Evolutionary conservation across 805 yeast species (phyloP).

Genomic region (Clavispora phyllophila): DNA sequence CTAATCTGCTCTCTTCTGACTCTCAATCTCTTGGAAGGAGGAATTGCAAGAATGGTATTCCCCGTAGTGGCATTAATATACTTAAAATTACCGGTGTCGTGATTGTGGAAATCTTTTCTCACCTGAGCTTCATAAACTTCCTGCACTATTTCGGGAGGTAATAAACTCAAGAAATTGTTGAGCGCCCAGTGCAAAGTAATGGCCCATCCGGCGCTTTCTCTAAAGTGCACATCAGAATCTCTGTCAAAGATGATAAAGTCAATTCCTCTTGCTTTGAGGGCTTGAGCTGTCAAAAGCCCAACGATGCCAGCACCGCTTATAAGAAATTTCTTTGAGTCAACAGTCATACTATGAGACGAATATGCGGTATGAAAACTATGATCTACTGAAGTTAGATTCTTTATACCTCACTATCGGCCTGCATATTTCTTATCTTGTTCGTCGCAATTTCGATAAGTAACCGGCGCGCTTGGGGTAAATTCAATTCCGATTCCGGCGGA

Average conservation of each 20-base stretch:
- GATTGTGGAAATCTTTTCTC: constrained; percentile 18
- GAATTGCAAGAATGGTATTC: constrained; percentile 20
- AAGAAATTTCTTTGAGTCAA: neutral
- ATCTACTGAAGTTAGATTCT: neutral
- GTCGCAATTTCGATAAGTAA: neutral
- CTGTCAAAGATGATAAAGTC: constrained; percentile 23
- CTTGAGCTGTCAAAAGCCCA: constrained; percentile 18
- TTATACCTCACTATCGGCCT: neutral
- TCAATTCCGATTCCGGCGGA: neutral
- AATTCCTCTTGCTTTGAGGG: constrained; percentile 16
- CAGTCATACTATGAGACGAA: neutral
- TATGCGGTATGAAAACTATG: neutral
- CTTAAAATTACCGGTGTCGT: constrained; percentile 23
- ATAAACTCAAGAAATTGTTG: constrained; percentile 14
- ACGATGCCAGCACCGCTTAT: constrained; percentile 6
- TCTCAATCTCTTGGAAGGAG: constrained; percentile 24
- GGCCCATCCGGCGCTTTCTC: constrained; percentile 28
- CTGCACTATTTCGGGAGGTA: constrained; percentile 17
- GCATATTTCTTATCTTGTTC: neutral
- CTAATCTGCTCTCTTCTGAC: constrained; percentile 26
- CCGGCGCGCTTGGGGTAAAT: neutral
- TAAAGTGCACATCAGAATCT: constrained; percentile 16
- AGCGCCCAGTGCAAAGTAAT: constrained; percentile 28
- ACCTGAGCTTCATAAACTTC: constrained; percentile 22
- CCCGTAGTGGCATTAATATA: constrained; percentile 26